These are phyloP conservation scores for Cruciata laevipes DNA, from an alignment of 257 asterid species.

Conservation along the genomic window DNA sequence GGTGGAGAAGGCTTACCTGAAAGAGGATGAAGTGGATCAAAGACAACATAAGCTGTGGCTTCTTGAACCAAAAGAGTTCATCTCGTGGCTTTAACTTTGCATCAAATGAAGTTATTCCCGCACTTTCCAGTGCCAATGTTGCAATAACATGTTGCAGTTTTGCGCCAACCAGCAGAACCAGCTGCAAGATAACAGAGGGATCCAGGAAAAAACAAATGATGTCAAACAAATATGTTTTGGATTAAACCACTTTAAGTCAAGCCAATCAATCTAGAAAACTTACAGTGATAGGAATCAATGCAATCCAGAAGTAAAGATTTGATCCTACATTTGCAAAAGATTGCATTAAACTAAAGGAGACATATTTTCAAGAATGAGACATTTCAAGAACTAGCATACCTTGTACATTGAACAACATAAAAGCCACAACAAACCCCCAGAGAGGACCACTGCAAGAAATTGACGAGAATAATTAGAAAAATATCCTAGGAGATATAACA, in stretches of 20 bases:
- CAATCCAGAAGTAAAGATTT: constrained; percentile 96
- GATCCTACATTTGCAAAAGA: constrained; percentile 57
- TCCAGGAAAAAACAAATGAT: background rate
- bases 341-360: background rate
- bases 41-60: constrained; percentile 70
- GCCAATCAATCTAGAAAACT: constrained; percentile 23
- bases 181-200: constrained; percentile 39
- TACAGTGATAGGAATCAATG: constrained; percentile 82
- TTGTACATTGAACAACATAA: constrained; percentile 86
- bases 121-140: constrained; percentile 93
- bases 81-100: constrained; percentile 76
- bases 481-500: background rate
- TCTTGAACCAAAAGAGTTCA: constrained; percentile 94
- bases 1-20: constrained; percentile 56
- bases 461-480: constrained; percentile 22
- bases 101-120: constrained; percentile 56
- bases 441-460: constrained; percentile 69
- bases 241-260: background rate
- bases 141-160: constrained; percentile 94
- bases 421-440: constrained; percentile 97
- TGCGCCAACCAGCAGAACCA: constrained; percentile 84
- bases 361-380: background rate
- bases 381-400: constrained; percentile 31
- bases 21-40: constrained; percentile 86
- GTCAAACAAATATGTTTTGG: background rate